Evolutionary conservation across 2,329 filamentous ascomycete species (phyloP), one percentile per base, ranked within the genome.

Genomic region (Trichoderma breve): DNA sequence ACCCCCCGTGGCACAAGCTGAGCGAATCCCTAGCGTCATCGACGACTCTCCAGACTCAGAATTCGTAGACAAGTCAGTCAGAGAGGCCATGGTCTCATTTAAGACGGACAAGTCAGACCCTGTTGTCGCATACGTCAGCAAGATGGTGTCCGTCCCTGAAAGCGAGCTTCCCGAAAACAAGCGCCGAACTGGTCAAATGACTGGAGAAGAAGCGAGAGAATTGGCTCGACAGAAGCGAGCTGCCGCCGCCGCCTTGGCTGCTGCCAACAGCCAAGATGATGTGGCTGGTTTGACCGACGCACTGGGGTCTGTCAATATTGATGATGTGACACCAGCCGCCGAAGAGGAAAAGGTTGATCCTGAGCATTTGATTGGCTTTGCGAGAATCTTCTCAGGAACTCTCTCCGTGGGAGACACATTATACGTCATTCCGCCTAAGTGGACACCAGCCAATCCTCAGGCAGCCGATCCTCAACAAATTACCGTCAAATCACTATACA

Each of bases 91-190:
- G 91, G 83, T 92, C 2, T 86, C 90, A 0, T 98, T 97, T 79
- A 93, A 92, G 77, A 89, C 89, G 4, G 86, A 86, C 0, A 86
- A 88, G 51, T 86, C 90, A 0, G 92, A 92, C 71, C 95, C 95
- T 0, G 90, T 97, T 0, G 93, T 99, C 2, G 95, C 93, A 9
- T 99, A 97, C 75, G 93, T 99, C 73, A 98, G 95, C 83, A 99
- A 99, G 81, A 98, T 99, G 94, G 93, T 98, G 1, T 96, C 96
- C 0, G 87, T 99, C 14, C 95, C 94, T 0, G 93, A 97, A 78
- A 98, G 93, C 81, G 95, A 99, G 77, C 85, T 99, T 6, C 93
- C 93, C 0, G 89, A 95, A 67, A 97, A 97, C 80, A 97, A 92
- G 81, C 88, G 93, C 60, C 87, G 90, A 18, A 81, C 83, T 18